Conservation (phyloP, 805 yeast genomes). For the Schwanniomyces occidentalis region DNA sequence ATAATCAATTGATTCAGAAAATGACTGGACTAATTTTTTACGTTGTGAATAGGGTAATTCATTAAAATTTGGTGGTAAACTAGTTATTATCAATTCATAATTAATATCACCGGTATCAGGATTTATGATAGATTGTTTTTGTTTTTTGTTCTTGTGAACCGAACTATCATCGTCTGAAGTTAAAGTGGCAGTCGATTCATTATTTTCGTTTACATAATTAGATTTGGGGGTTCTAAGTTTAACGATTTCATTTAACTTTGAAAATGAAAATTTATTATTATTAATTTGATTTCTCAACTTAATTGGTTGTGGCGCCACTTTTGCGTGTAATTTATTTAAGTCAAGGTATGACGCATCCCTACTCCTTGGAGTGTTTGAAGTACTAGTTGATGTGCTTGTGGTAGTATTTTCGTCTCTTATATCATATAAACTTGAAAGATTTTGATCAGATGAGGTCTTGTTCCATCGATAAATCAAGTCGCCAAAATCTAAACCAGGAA, state of each 20-base stretch:
- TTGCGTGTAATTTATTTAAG: conserved; percentile 42
- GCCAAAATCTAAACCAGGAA: conserved; percentile 67
- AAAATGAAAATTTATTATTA: conserved; percentile 13
- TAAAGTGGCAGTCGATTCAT: conserved; percentile 6
- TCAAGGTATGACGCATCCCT: conserved; percentile 40
- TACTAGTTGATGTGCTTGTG: conserved; percentile 16
- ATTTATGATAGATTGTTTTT: conserved; percentile 18
- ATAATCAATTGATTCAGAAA: conserved; percentile 41
- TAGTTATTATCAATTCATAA: conserved; percentile 42
- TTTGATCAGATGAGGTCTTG: conserved; percentile 17
- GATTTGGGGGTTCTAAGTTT: conserved; percentile 16
- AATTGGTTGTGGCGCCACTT: conserved; percentile 46
- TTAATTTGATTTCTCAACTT: conserved; percentile 9
- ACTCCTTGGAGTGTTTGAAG: conserved; percentile 27
- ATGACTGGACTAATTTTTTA: conserved; percentile 42
- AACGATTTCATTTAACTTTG: conserved; percentile 25
- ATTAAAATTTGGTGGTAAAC: conserved; percentile 53
- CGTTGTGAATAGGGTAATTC: conserved; percentile 63
- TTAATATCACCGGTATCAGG: conserved; percentile 30
- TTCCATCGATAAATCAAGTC: conserved; percentile 52
- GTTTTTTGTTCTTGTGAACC: conserved; percentile 23
- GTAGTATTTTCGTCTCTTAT: conserved; percentile 6
- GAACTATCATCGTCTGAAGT: conserved; percentile 9
- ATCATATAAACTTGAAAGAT: conserved; percentile 5
- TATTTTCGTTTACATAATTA: conserved; percentile 1